Evolutionary conservation across 352 stramenopile species (phyloP).

Genomic region (Phytopythium montanum): DNA sequence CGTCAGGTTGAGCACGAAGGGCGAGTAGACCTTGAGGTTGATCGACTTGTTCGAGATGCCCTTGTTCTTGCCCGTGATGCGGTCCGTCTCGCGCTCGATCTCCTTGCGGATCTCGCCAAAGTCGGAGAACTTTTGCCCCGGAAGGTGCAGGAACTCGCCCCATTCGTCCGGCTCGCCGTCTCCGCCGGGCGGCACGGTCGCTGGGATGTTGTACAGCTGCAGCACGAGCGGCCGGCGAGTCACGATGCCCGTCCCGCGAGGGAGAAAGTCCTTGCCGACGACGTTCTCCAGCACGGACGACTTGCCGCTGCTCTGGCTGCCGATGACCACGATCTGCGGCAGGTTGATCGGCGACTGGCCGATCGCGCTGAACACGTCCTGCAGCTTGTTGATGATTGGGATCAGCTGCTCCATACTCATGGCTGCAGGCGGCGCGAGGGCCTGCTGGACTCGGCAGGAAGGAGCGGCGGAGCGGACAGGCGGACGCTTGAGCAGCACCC

Average conservation of each 20-base stretch:
- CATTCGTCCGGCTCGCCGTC: constrained; percentile 89
- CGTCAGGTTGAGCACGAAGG: constrained; percentile 97
- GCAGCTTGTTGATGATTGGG: constrained; percentile 99
- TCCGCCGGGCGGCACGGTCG: constrained; percentile 14
- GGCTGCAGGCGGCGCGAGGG: not conserved
- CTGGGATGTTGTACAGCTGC: constrained; percentile 95
- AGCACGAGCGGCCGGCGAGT: constrained; percentile 97
- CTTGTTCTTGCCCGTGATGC: constrained; percentile 95
- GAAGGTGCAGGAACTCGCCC: constrained; percentile 98
- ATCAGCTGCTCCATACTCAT: constrained; percentile 97
- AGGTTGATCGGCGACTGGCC: constrained; percentile 95
- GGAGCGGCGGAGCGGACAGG: no score
- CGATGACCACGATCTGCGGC: constrained; percentile 98
- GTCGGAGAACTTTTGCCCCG: constrained; percentile 94
- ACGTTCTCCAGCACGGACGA: constrained; percentile 96
- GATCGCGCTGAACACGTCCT: constrained; percentile 98
- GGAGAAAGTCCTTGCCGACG: constrained; percentile 94
- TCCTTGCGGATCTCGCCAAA: constrained; percentile 97
- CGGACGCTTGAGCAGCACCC: no score
- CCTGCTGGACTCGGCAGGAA: no score
- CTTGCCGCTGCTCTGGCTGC: constrained; percentile 96
- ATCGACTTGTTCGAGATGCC: constrained; percentile 98
- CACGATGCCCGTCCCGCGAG: constrained; percentile 97
- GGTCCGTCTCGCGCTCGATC: constrained; percentile 98
- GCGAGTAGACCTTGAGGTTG: constrained; percentile 98